Conservation (phyloP, 495 filamentous ascomycete species). For the Talaromyces thailandensis region DNA sequence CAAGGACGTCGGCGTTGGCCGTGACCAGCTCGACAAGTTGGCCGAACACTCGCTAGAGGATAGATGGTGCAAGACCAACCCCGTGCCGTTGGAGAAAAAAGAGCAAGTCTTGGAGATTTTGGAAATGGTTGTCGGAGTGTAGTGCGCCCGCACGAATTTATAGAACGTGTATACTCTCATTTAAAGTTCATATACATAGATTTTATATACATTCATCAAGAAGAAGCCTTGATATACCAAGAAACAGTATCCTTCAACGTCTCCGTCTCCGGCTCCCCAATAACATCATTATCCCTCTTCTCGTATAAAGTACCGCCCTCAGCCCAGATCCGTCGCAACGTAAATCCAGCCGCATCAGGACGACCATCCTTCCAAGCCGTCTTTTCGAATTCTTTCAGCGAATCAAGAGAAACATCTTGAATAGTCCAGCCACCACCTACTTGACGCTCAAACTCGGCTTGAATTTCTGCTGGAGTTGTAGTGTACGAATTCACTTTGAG, state of each 20-base stretch:
- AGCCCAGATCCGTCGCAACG: slow-evolving; percentile 60
- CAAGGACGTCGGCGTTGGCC: slow-evolving; percentile 43
- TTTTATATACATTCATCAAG: not conserved
- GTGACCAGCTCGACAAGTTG: slow-evolving; percentile 41
- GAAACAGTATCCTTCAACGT: slow-evolving; percentile 33
- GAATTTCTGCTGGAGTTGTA: slow-evolving; percentile 49
- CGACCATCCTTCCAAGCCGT: slow-evolving; percentile 44
- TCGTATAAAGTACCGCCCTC: slow-evolving; percentile 64
- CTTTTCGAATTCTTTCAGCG: slow-evolving; percentile 43
- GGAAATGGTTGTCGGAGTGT: slow-evolving; percentile 27
- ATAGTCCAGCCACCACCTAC: slow-evolving; percentile 46
- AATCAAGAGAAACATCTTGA: slow-evolving; percentile 40
- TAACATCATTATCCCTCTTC: slow-evolving; percentile 52
- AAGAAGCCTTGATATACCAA: slow-evolving; percentile 15
- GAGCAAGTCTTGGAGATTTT: slow-evolving; percentile 48
- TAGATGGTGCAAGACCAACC: slow-evolving; percentile 39
- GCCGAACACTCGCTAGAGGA: slow-evolving; percentile 46
- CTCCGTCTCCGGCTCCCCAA: slow-evolving; percentile 39
- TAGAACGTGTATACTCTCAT: slow-evolving; percentile 5
- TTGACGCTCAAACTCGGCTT: slow-evolving; percentile 58
- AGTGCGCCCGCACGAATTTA: not conserved
- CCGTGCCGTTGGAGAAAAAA: slow-evolving; percentile 38
- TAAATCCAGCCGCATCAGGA: slow-evolving; percentile 45
- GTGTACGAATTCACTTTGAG: slow-evolving; percentile 66
- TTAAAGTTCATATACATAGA: not conserved